A percentile compares a stretch with the other conserved stretches of the same genome.
Evolutionary conservation across 306 rosid species (phyloP).

Genomic region (Purshia tridentata): DNA sequence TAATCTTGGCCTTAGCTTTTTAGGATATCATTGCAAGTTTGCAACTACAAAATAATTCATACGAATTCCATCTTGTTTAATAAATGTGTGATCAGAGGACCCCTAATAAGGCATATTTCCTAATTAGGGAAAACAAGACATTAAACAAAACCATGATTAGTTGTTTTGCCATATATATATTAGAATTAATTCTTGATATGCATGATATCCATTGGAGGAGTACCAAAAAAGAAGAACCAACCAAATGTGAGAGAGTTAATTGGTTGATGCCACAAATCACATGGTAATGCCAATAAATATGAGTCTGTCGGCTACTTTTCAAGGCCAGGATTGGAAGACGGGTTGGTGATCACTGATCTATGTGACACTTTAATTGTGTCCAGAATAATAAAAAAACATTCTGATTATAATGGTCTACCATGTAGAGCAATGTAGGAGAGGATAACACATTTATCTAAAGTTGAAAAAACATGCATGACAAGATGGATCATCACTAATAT

Average conservation of each 20-base stretch:
- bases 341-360: constrained; percentile 26
- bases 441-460: constrained; percentile 64
- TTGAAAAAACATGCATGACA: constrained; percentile 47
- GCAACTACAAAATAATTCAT: constrained; percentile 22
- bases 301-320: constrained; percentile 95
- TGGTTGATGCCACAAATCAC: constrained; percentile 82
- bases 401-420: constrained; percentile 63
- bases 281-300: constrained; percentile 61
- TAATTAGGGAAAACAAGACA: constrained; percentile 44
- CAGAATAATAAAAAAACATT: constrained; percentile 38
- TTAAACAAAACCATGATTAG: constrained; percentile 50
- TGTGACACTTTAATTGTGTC: constrained; percentile 35
- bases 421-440: constrained; percentile 65
- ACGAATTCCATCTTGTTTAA: constrained; percentile 23
- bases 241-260: constrained; percentile 39
- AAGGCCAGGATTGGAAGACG: constrained; percentile 58
- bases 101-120: constrained; percentile 60
- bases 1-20: constrained; percentile 56
- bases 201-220: background rate
- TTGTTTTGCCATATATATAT: constrained; percentile 16
- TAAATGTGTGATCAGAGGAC: constrained; percentile 15
- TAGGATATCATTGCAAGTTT: constrained; percentile 47
- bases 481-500: constrained; percentile 45
- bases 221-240: constrained; percentile 32
- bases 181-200: constrained; percentile 11